Conservation (phyloP, 1,284 basidiomycete species). For the Marasmius sp. region DNA sequence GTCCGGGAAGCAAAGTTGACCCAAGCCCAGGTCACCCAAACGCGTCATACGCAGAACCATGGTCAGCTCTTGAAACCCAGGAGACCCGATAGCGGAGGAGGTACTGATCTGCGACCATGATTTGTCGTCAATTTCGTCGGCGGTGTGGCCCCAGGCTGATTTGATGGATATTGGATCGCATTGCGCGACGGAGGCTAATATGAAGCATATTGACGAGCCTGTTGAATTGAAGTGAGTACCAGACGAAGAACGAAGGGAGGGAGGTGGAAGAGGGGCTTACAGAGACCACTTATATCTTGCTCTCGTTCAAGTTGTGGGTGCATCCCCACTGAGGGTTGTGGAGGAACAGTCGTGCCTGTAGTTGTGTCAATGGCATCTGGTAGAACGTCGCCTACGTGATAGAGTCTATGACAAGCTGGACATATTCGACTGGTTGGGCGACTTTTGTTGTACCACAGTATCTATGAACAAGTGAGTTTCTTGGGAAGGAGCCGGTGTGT, state of each 20-base stretch:
- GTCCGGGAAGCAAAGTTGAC: conserved; percentile 62
- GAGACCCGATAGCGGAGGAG: conserved; percentile 27
- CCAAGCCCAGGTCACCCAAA: conserved; percentile 70
- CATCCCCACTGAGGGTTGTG: conserved; percentile 25
- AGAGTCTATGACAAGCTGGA: conserved; percentile 72
- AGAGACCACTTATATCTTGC: conserved; percentile 73
- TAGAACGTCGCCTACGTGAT: conserved; percentile 63
- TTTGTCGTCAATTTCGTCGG: conserved; percentile 64
- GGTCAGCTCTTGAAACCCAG: conserved; percentile 48
- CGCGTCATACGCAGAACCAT: conserved; percentile 76
- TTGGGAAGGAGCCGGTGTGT: conserved; percentile 1
- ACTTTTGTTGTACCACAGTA: conserved; percentile 84
- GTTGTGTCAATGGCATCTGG: conserved; percentile 44
- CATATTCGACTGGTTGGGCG: conserved; percentile 66
- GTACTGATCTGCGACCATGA: conserved; percentile 51
- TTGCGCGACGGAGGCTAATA: conserved; percentile 63
- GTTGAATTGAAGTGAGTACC: not conserved
- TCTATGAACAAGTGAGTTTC: conserved; percentile 37
- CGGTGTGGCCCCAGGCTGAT: conserved; percentile 66
- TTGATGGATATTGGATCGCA: conserved; percentile 57
- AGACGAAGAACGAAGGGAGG: conserved; percentile 1
- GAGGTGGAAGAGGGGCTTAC: conserved; percentile 40
- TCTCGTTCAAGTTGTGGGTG: conserved; percentile 51
- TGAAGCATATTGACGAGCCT: conserved; percentile 78
- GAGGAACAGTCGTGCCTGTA: conserved; percentile 17